Percentiles rank a stretch among this genome's conserved stretches.
phyloP scores from a whole-genome alignment of 192 early-diverging fungal species.

The Haplosporangium gracile region DNA sequence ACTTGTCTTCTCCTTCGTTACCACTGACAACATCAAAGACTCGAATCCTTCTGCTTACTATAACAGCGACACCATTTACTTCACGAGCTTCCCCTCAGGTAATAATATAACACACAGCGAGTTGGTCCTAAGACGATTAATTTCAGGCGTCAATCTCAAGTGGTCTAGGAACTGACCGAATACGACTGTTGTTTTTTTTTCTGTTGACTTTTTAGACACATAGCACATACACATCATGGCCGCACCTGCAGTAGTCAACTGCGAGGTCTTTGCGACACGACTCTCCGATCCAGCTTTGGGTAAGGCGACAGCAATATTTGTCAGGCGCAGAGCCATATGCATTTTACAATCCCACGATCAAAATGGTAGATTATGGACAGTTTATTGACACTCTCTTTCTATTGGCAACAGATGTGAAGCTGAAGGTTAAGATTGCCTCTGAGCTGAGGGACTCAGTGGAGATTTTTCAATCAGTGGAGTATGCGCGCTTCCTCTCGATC shows the following conservation, averaged over 20 bases:
- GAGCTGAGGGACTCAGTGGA: conserved; percentile 95
- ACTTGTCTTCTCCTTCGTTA: neutral
- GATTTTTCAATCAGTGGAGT: conserved; percentile 88
- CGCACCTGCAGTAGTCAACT: conserved; percentile 46
- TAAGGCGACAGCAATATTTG: conserved; percentile 2
- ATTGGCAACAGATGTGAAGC: conserved; percentile 44
- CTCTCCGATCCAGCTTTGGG: conserved; percentile 66
- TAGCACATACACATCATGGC: conserved; percentile 27
- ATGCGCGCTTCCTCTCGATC: conserved; percentile 79
- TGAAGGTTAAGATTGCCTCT: conserved; percentile 85
- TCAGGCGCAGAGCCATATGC: neutral
- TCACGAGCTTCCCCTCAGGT: neutral
- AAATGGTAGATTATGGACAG: too few relatives aligned
- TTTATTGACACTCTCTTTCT: neutral
- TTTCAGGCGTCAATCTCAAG: neutral
- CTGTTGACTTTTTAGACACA: neutral
- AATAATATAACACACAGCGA: neutral
- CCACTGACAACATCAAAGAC: neutral
- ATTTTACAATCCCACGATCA: neutral
- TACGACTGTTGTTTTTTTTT: neutral
- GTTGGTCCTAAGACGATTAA: neutral
- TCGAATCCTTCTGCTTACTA: neutral
- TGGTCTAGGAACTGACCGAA: neutral
- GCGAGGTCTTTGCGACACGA: conserved; percentile 66
- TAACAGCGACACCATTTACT: neutral